Evolutionary conservation across 2,329 filamentous ascomycete species (phyloP), one percentile per base, ranked within the genome.

Genomic region (Xylaria sp.): DNA sequence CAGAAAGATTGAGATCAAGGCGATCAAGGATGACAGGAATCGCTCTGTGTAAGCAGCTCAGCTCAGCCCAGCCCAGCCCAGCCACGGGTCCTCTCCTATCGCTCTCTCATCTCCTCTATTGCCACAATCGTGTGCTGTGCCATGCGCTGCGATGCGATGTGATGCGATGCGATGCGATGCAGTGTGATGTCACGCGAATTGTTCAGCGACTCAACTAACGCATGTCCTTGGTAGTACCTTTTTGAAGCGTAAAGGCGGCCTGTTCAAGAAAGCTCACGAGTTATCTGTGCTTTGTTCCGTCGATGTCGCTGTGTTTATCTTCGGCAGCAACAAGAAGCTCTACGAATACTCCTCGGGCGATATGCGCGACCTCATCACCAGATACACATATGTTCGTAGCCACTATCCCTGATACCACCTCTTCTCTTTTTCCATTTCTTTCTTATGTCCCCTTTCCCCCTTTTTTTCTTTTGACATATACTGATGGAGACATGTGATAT

Each of bases 231-330:
- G 60, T 77, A 97, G 94, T 72, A 99, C 96, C 50, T 99, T 99
- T 80, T 85, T 99, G 73, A 99, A 99, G 87, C 92, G 96, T 83
- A 99, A 99, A 82, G 96, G 95, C 75, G 96, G 96, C 75, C 86
- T 99, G 56, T 99, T 99, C 87, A 99, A 99, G 85, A 99, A 99
- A 88, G 96, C 96, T 61, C 94, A 99, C 80, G 96, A 99, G 86
- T 87, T 99, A 59, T 97, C 95, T 60, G 96, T 99, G 53, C 90
- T 99, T 70, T 99, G 96, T 80, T 97, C 94, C 44, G 96, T 99
- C 78, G 96, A 99, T 79, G 96, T 99, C 73, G 96, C 96, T 45
- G 96, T 99, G 76, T 96, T 99, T 79, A 97, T 99, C 76, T 98
- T 98, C 77, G 95, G 95, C 71, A 94, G 93, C 82, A 99, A 99